Percentiles rank a stretch among this genome's conserved stretches.
Evolutionary conservation across 371 early-diverging fungal species (phyloP).

Genomic region (Mucor indicus): DNA sequence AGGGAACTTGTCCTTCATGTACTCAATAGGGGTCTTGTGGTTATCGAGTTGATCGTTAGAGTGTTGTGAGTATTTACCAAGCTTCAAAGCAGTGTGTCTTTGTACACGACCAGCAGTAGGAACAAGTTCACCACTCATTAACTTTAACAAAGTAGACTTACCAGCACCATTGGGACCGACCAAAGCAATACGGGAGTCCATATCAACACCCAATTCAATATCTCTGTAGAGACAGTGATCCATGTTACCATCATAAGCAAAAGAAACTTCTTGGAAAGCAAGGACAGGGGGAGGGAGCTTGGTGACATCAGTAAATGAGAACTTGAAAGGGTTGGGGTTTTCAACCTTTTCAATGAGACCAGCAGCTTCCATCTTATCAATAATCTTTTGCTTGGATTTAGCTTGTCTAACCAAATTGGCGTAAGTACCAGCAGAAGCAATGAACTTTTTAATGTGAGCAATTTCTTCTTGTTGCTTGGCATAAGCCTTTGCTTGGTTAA

Average conservation of each 20-base stretch:
- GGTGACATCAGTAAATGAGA: constrained; percentile 83
- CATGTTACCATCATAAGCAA: constrained; percentile 85
- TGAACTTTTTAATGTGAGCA: constrained; percentile 98
- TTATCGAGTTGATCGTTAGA: constrained; percentile 91
- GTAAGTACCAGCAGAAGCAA: constrained; percentile 98
- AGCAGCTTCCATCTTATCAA: constrained; percentile 99
- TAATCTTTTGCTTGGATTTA: constrained; percentile 98
- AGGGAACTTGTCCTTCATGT: constrained; percentile 86
- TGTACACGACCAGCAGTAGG: constrained; percentile 87
- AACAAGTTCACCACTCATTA: constrained; percentile 84
- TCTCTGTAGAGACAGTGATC: constrained; percentile 84
- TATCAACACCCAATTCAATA: constrained; percentile 92
- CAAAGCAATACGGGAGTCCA: constrained; percentile 92
- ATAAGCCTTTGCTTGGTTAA: constrained; percentile 97
- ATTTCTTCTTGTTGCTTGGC: constrained; percentile 98
- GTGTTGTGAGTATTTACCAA: constrained; percentile 98
- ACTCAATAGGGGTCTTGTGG: constrained; percentile 86
- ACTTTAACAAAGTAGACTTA: constrained; percentile 92
- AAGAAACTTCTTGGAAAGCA: constrained; percentile 88
- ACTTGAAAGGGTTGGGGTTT: constrained; percentile 70
- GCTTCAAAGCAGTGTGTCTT: constrained; percentile 88
- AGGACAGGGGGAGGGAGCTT: constrained; percentile 98
- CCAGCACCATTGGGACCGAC: constrained; percentile 94
- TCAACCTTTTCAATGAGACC: constrained; percentile 94
- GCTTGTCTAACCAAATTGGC: constrained; percentile 98